Conservation (phyloP, 139 green algal genomes). For the Pseudopediastrum boryanum region DNA sequence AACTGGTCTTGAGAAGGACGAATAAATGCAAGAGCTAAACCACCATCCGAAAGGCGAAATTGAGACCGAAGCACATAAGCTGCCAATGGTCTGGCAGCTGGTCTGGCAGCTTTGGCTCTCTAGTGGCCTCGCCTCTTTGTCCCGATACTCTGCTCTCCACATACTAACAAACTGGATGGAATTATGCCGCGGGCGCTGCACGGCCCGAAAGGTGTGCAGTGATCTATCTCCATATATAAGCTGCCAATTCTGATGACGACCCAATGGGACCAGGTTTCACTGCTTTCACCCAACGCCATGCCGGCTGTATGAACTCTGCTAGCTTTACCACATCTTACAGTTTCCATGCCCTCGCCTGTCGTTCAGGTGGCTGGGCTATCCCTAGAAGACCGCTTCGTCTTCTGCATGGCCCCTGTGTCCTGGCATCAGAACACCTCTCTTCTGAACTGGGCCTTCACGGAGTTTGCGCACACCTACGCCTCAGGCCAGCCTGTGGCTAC, state of each 20-base stretch:
- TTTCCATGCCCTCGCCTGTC: neutral
- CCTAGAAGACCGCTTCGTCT: constrained; percentile 54
- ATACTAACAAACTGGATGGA: too few species aligned
- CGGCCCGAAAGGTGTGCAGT: too few species aligned
- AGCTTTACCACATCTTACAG: neutral
- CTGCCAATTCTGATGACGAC: neutral
- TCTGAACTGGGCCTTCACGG: constrained; percentile 43
- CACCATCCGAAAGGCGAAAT: too few species aligned
- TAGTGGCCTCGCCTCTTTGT: too few species aligned
- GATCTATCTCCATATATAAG: neutral
- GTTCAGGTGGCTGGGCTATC: constrained; percentile 48
- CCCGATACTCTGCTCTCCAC: too few species aligned
- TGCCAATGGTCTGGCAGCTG: too few species aligned
- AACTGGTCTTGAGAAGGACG: too few species aligned
- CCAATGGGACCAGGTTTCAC: neutral
- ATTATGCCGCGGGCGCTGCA: too few species aligned
- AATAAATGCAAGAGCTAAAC: too few species aligned
- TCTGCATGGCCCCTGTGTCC: constrained; percentile 58
- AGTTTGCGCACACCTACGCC: constrained; percentile 47
- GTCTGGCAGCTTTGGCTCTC: too few species aligned
- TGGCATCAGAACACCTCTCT: constrained; percentile 32
- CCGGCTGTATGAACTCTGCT: neutral
- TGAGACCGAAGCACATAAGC: too few species aligned
- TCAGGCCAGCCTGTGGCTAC: constrained; percentile 27
- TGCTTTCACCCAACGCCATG: neutral